A percentile compares a stretch with the other conserved stretches of the same genome.
Conservation (phyloP, 768 basidiomycete species). For the Mycena epipterygia region DNA sequence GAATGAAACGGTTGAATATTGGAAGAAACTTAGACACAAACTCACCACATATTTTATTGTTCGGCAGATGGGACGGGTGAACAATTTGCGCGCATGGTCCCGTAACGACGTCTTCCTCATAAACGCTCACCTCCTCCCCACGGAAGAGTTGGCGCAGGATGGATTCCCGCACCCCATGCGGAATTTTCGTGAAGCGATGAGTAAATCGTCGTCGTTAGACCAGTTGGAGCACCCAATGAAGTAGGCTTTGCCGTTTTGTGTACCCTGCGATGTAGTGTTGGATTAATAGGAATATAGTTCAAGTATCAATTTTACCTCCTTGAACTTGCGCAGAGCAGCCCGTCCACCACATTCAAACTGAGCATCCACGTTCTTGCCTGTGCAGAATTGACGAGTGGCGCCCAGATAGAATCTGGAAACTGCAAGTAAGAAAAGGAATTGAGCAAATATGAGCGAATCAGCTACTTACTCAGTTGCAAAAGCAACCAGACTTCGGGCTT, state of each 20-base stretch:
- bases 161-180: neutral
- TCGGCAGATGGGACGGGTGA: neutral
- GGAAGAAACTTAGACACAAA: neutral
- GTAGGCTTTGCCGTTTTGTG: neutral
- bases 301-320: neutral
- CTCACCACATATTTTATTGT: neutral
- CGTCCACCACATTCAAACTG: neutral
- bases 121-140: neutral
- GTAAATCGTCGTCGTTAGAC: neutral
- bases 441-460: too few species aligned
- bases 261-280: neutral
- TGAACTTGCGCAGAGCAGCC: conserved; percentile 1
- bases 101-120: neutral
- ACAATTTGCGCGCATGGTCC: neutral
- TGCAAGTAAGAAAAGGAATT: too few species aligned
- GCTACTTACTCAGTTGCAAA: too few species aligned
- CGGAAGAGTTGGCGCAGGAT: neutral
- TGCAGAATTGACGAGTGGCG: neutral
- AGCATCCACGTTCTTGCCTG: neutral
- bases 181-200: conserved; percentile 6
- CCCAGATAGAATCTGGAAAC: conserved; percentile 6
- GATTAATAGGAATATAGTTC: neutral
- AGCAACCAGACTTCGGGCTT: too few species aligned
- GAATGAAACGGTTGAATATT: too few species aligned
- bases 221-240: conserved; percentile 18